Evolutionary conservation across 2,329 filamentous ascomycete species (phyloP).

Genomic region (Microcyclospora tardicrescens): DNA sequence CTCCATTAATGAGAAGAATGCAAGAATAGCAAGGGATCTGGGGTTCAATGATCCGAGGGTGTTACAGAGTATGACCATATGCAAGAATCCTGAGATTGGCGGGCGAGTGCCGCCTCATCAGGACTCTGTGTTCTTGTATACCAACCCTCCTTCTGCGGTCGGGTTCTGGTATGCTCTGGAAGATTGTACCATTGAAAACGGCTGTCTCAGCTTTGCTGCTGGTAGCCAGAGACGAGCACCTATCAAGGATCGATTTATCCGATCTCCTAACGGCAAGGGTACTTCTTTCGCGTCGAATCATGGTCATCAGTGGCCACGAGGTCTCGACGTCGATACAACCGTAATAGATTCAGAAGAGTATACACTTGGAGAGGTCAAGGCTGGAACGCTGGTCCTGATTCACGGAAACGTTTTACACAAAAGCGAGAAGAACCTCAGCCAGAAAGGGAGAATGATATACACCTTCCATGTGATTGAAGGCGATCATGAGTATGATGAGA

Average conservation of each 20-base stretch:
- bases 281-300: constrained; percentile 48
- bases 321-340: constrained; percentile 13
- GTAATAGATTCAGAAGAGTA: constrained; percentile 35
- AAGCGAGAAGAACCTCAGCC: constrained; percentile 82
- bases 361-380: constrained; percentile 74
- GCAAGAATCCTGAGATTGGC: constrained; percentile 94
- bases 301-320: constrained; percentile 40
- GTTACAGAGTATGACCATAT: constrained; percentile 95
- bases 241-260: constrained; percentile 62
- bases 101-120: constrained; percentile 84
- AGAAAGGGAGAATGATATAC: constrained; percentile 84
- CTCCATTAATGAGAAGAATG: constrained; percentile 42
- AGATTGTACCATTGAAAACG: constrained; percentile 76
- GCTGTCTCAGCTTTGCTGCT: constrained; percentile 73
- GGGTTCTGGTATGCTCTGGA: constrained; percentile 98
- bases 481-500: constrained; percentile 61
- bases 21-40: constrained; percentile 54
- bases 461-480: constrained; percentile 96
- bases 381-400: constrained; percentile 80
- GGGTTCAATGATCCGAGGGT: constrained; percentile 64
- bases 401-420: constrained; percentile 94
- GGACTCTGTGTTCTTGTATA: constrained; percentile 87
- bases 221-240: constrained; percentile 67
- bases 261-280: constrained; percentile 46
- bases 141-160: constrained; percentile 72